Conservation (phyloP, 78 protist species). For the Salpingoeca rosetta region DNA sequence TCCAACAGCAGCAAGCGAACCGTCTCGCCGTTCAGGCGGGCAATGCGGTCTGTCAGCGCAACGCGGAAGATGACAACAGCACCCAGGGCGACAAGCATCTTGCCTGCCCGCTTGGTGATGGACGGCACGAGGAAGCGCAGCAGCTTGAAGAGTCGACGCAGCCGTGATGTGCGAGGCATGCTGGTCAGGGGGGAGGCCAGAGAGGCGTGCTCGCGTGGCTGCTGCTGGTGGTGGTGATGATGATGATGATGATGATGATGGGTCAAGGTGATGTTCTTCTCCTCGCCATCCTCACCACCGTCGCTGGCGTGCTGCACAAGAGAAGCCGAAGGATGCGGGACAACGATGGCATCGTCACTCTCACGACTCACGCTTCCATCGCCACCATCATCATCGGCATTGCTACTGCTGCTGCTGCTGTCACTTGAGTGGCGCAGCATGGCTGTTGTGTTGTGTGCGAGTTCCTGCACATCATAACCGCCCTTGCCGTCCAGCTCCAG, state of each 20-base stretch:
- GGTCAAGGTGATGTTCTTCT: too few species aligned
- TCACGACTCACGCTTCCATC: too few species aligned
- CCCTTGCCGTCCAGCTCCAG: conserved; percentile 39
- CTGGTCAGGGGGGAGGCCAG: background rate
- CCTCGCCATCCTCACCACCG: background rate
- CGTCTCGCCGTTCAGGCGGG: background rate
- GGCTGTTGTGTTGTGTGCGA: background rate
- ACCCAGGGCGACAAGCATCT: background rate
- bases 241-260: too few species aligned
- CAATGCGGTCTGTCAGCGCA: background rate
- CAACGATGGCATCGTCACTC: background rate
- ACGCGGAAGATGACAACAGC: background rate
- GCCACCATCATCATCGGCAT: background rate
- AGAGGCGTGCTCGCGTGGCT: too few species aligned
- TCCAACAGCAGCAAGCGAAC: background rate
- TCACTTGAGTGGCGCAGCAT: background rate
- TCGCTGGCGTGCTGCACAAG: too few species aligned
- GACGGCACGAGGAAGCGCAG: background rate
- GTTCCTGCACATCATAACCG: background rate
- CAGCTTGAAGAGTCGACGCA: background rate
- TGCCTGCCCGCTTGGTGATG: background rate
- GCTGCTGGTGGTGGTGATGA: too few species aligned
- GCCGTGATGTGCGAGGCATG: background rate
- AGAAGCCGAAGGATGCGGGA: too few species aligned
- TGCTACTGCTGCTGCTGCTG: too few species aligned